Conservation (phyloP, 2,329 filamentous ascomycete species). For the Curvularia lunata region DNA sequence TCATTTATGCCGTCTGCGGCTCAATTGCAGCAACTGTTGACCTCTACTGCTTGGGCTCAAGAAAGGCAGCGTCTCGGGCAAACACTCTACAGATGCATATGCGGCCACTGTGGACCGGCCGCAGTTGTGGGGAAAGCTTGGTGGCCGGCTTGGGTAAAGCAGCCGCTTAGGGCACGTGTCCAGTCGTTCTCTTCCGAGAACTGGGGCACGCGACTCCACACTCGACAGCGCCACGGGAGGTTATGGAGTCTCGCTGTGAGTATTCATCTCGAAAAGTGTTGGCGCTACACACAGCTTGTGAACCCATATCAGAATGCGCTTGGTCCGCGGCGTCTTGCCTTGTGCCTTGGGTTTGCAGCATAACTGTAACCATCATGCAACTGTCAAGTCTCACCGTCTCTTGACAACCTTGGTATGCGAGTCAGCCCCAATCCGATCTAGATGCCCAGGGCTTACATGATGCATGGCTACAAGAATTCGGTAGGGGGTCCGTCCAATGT, state of each 20-base stretch:
- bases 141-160: constrained; percentile 18
- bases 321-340: neutral
- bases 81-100: constrained; percentile 10
- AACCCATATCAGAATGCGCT: neutral
- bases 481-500: neutral
- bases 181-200: constrained; percentile 15
- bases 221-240: constrained; percentile 9
- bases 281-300: neutral
- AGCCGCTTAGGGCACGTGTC: constrained; percentile 11
- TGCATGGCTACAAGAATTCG: constrained; percentile 7
- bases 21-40: neutral
- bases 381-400: constrained; percentile 17
- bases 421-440: constrained; percentile 10
- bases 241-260: constrained; percentile 7
- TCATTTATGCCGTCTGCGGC: neutral
- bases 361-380: constrained; percentile 12
- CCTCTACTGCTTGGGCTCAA: neutral
- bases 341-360: constrained; percentile 2
- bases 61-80: constrained; percentile 2
- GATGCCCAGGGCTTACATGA: constrained; percentile 7
- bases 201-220: constrained; percentile 18
- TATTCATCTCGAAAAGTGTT: neutral
- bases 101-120: constrained; percentile 16
- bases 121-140: constrained; percentile 44
- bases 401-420: constrained; percentile 13